phyloP scores from a whole-genome alignment of 768 basidiomycete species.

The Mycena kentingensis region DNA sequence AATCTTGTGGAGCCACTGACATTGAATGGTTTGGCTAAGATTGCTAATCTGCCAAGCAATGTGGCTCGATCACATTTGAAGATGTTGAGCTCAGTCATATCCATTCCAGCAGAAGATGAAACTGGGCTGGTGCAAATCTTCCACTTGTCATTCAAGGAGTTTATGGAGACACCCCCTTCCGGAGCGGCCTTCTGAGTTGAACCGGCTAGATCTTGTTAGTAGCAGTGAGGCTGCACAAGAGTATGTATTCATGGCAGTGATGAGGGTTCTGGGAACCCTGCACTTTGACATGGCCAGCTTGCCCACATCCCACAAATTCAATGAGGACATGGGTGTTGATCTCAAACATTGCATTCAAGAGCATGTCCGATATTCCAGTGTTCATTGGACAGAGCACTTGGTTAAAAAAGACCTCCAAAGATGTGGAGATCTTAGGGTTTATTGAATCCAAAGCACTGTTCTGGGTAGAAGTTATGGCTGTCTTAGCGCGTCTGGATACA shows the following conservation, averaged over 20 bases:
- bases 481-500: background rate
- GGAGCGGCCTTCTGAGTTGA: too few species aligned
- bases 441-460: background rate
- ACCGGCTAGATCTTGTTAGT: background rate
- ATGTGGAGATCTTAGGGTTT: background rate
- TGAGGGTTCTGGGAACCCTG: background rate
- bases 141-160: slow-evolving; percentile 4
- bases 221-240: background rate
- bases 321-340: slow-evolving; percentile 1
- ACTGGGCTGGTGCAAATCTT: background rate
- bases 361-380: background rate
- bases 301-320: slow-evolving; percentile 4
- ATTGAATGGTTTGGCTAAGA: background rate
- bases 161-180: background rate
- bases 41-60: background rate
- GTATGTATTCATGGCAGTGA: background rate
- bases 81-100: background rate
- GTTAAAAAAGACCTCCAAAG: too few species aligned
- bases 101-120: background rate
- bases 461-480: slow-evolving; percentile 9
- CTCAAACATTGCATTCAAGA: background rate
- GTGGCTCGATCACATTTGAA: background rate
- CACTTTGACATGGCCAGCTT: slow-evolving; percentile 10
- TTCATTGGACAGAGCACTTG: background rate
- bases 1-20: slow-evolving; percentile 6